Evolutionary conservation across 2,329 filamentous ascomycete genomes (phyloP).

Genomic region (Boeremia lycopersici): DNA sequence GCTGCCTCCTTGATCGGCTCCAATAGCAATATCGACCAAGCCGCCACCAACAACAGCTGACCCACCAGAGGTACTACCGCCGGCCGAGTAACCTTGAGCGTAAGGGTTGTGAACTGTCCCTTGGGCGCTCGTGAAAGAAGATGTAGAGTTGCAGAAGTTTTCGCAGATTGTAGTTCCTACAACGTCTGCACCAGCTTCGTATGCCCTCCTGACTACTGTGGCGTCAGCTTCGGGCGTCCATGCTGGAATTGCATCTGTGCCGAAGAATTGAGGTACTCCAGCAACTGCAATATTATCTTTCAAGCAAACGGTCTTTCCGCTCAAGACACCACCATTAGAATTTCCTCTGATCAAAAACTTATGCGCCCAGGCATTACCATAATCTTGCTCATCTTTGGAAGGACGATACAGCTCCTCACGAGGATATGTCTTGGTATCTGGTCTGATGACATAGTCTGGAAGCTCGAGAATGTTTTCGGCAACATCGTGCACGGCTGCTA

Average conservation of each 20-base stretch:
- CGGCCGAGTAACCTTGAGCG: constrained; percentile 53
- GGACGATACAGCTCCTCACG: constrained; percentile 54
- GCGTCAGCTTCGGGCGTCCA: constrained; percentile 62
- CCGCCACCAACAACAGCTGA: constrained; percentile 52
- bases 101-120: constrained; percentile 51
- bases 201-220: constrained; percentile 57
- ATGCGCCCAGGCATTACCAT: constrained; percentile 60
- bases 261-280: constrained; percentile 60
- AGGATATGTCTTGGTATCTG: constrained; percentile 53
- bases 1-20: constrained; percentile 50
- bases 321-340: constrained; percentile 19
- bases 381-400: constrained; percentile 32
- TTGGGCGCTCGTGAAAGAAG: constrained; percentile 54
- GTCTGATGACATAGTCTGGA: constrained; percentile 55
- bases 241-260: constrained; percentile 54
- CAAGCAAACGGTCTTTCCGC: constrained; percentile 55
- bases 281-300: constrained; percentile 64
- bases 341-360: constrained; percentile 54
- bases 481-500: constrained; percentile 60
- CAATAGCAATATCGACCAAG: constrained; percentile 47
- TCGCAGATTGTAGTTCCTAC: constrained; percentile 61
- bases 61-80: constrained; percentile 56
- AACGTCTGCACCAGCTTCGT: constrained; percentile 59
- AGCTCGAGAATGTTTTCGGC: constrained; percentile 53
- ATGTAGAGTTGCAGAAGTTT: constrained; percentile 59